Percentiles rank a stretch among this genome's conserved stretches.
These are phyloP conservation scores for Cytospora mali DNA, from an alignment of 2,329 filamentous ascomycete species.

Conservation along the genomic window DNA sequence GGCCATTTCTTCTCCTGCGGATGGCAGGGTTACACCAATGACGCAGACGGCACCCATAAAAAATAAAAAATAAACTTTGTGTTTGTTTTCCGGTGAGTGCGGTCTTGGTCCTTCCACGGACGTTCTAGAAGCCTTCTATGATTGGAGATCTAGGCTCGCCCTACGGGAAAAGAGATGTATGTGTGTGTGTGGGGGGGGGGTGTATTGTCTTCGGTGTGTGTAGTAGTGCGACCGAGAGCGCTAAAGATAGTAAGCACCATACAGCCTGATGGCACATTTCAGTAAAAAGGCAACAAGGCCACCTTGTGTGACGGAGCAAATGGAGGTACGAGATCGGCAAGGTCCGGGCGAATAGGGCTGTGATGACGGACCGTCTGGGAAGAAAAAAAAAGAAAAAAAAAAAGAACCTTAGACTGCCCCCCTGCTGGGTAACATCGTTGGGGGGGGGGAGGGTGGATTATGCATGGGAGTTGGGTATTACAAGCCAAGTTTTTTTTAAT, in stretches of 20 bases:
- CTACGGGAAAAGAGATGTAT: neutral
- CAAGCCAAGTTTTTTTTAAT: neutral
- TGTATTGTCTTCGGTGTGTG: neutral
- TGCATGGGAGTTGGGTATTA: neutral
- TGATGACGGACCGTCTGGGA: neutral
- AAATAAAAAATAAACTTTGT: neutral
- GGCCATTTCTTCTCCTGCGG: neutral
- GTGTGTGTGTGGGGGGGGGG: neutral
- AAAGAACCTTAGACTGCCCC: too few relatives aligned
- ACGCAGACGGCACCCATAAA: neutral
- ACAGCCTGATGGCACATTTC: neutral
- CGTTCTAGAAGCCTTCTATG: neutral
- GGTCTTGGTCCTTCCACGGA: neutral
- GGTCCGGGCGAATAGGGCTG: slow-evolving; percentile 12
- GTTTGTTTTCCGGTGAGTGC: neutral
- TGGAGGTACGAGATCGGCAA: slow-evolving; percentile 7
- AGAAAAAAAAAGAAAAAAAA: too few relatives aligned
- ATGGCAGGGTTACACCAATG: neutral
- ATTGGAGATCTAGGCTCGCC: neutral
- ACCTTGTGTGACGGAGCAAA: neutral
- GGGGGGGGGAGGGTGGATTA: too few relatives aligned
- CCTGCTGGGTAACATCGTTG: too few relatives aligned
- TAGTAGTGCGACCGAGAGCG: neutral
- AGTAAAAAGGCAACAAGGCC: neutral
- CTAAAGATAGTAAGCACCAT: slow-evolving; percentile 15